Evolutionary conservation across 805 yeast species (phyloP).

Genomic region (Blastobotrys chiropterorum): DNA sequence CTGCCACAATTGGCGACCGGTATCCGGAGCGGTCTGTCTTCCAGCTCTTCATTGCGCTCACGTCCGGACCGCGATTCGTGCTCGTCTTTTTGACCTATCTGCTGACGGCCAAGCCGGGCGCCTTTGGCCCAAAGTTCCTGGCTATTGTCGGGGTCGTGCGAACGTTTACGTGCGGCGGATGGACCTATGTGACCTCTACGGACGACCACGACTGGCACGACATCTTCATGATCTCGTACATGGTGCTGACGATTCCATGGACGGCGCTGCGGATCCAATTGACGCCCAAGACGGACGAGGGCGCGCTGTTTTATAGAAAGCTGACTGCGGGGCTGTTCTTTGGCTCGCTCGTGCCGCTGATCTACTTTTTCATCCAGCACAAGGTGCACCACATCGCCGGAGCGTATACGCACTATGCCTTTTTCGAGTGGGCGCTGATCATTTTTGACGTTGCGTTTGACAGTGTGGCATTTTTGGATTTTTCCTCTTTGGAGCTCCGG

Average conservation of each 20-base stretch:
- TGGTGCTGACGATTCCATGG: constrained; percentile 90
- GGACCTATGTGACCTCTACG: constrained; percentile 96
- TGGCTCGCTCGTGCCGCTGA: constrained; percentile 66
- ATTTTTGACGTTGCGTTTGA: constrained; percentile 81
- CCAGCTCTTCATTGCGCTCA: constrained; percentile 84
- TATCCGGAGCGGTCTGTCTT: constrained; percentile 93
- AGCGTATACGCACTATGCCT: constrained; percentile 93
- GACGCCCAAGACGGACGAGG: constrained; percentile 41
- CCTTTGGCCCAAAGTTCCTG: constrained; percentile 33
- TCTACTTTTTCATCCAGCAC: constrained; percentile 88
- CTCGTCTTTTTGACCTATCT: constrained; percentile 46
- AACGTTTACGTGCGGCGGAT: constrained; percentile 95
- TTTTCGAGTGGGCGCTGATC: constrained; percentile 89
- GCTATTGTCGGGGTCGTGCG: constrained; percentile 65
- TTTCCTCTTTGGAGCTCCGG: constrained; percentile 50
- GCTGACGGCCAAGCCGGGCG: constrained; percentile 31
- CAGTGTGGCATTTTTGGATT: constrained; percentile 68
- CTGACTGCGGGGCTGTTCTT: constrained; percentile 60
- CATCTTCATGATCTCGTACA: constrained; percentile 87
- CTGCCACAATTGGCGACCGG: constrained; percentile 94
- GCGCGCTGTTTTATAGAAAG: constrained; percentile 44
- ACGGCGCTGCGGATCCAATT: constrained; percentile 52
- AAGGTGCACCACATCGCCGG: constrained; percentile 83
- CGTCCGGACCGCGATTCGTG: constrained; percentile 87
- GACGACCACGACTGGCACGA: constrained; percentile 97